Conservation (phyloP, 1,139 yeast genomes). For the Nakaseomyces delphensis region DNA sequence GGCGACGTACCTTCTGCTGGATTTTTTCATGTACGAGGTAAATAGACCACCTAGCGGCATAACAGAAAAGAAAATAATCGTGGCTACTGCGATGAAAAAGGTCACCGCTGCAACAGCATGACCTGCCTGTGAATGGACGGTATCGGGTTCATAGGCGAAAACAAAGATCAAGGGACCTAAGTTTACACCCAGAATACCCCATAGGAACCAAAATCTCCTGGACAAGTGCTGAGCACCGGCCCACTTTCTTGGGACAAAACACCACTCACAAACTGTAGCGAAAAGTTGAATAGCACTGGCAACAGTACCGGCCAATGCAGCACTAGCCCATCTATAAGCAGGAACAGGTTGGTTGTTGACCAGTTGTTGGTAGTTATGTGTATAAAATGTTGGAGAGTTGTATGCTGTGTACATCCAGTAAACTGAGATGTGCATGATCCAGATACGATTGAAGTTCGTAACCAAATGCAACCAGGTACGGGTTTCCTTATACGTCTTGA, state of each 20-base stretch:
- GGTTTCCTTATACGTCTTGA: constrained; percentile 91
- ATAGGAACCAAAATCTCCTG: constrained; percentile 72
- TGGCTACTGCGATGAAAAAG: constrained; percentile 81
- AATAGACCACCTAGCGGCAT: constrained; percentile 97
- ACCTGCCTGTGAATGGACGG: constrained; percentile 63
- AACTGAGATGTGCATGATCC: constrained; percentile 84
- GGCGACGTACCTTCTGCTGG: constrained; percentile 82
- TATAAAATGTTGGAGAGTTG: constrained; percentile 86
- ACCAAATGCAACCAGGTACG: constrained; percentile 97
- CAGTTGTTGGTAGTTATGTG: constrained; percentile 76
- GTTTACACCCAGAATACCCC: constrained; percentile 58
- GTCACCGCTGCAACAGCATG: constrained; percentile 76
- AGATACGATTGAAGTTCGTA: constrained; percentile 94
- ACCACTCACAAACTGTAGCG: constrained; percentile 91
- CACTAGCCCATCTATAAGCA: constrained; percentile 86
- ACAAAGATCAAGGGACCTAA: constrained; percentile 81
- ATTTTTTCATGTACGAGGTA: constrained; percentile 82
- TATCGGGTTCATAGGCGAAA: constrained; percentile 71
- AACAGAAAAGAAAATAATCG: constrained; percentile 75
- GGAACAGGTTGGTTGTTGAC: constrained; percentile 76
- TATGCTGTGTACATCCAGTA: constrained; percentile 94
- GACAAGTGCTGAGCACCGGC: constrained; percentile 97
- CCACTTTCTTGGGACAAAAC: constrained; percentile 96
- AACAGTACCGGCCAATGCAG: constrained; percentile 85
- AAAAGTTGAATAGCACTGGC: constrained; percentile 72